Conservation (phyloP, 2,329 filamentous ascomycete genomes). For the Paradendryphiella salina region DNA sequence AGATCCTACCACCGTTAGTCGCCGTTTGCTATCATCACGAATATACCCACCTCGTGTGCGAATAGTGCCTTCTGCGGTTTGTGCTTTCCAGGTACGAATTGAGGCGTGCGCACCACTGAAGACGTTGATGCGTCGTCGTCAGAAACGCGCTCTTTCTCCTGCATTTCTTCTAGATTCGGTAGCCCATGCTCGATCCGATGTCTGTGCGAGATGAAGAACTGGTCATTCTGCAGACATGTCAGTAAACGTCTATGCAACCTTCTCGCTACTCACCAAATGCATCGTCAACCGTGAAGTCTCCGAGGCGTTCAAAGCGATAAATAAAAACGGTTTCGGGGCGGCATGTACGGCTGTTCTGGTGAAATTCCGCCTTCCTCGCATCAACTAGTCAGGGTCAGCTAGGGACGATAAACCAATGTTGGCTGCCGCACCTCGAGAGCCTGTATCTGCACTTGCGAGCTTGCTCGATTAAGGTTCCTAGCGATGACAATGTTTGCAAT, state of each 20-base stretch:
- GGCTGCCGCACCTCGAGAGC: conserved; percentile 58
- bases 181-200: conserved; percentile 74
- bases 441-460: conserved; percentile 80
- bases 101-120: conserved; percentile 45
- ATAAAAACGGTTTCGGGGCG: conserved; percentile 76
- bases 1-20: conserved; percentile 52
- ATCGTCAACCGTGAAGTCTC: conserved; percentile 43
- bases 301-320: conserved; percentile 70
- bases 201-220: conserved; percentile 85
- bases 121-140: conserved; percentile 42
- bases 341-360: conserved; percentile 73
- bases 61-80: conserved; percentile 42
- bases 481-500: conserved; percentile 85
- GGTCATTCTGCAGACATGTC: conserved; percentile 71
- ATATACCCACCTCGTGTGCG: conserved; percentile 50
- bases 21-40: too few relatives aligned
- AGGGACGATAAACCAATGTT: neutral
- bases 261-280: conserved; percentile 46
- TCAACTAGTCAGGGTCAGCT: conserved; percentile 59
- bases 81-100: conserved; percentile 19
- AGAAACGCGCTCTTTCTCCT: conserved; percentile 21
- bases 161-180: conserved; percentile 68
- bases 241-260: conserved; percentile 40
- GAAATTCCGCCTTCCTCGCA: conserved; percentile 77
- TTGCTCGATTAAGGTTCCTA: conserved; percentile 74